These are phyloP conservation scores for Acacia concinna DNA, from an alignment of 331 rosid species.

Conservation along the genomic window DNA sequence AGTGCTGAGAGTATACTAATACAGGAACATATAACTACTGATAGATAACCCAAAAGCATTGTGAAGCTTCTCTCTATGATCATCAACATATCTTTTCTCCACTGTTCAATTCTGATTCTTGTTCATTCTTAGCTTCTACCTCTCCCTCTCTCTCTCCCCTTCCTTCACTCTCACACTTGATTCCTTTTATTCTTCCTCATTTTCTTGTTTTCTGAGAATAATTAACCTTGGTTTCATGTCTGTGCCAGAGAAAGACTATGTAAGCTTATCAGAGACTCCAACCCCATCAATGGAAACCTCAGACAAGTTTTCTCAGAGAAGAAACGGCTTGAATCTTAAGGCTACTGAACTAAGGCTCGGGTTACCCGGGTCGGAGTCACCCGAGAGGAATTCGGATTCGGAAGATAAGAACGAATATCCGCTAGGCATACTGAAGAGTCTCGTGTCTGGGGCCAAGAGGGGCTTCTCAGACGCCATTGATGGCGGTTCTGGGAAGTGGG, in stretches of 20 bases:
- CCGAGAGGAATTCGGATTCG: slow-evolving; percentile 49
- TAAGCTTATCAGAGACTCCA: slow-evolving; percentile 56
- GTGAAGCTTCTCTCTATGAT: slow-evolving; percentile 34
- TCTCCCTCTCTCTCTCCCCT: background rate
- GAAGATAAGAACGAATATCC: slow-evolving; percentile 39
- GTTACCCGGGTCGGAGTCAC: slow-evolving; percentile 85
- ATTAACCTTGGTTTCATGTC: slow-evolving; percentile 50
- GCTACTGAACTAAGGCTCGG: slow-evolving; percentile 92
- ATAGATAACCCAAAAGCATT: slow-evolving; percentile 25
- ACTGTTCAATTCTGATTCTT: slow-evolving; percentile 21
- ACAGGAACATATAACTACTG: slow-evolving; percentile 27
- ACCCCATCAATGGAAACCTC: slow-evolving; percentile 63
- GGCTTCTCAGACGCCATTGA: slow-evolving; percentile 89
- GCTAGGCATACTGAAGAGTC: slow-evolving; percentile 41
- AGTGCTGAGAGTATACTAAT: slow-evolving; percentile 21
- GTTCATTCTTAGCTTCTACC: slow-evolving; percentile 14
- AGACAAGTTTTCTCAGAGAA: slow-evolving; percentile 38
- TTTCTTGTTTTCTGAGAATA: slow-evolving; percentile 17
- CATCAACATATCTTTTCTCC: slow-evolving; percentile 21
- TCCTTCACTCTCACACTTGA: background rate
- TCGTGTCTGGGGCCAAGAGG: slow-evolving; percentile 80
- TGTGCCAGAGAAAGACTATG: slow-evolving; percentile 65
- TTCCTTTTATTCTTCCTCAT: slow-evolving; percentile 3
- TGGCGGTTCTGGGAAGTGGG: slow-evolving; percentile 72
- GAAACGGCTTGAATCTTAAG: slow-evolving; percentile 63